Evolutionary conservation across 2,329 filamentous ascomycete species (phyloP).

Genomic region (Onygenales sp.): DNA sequence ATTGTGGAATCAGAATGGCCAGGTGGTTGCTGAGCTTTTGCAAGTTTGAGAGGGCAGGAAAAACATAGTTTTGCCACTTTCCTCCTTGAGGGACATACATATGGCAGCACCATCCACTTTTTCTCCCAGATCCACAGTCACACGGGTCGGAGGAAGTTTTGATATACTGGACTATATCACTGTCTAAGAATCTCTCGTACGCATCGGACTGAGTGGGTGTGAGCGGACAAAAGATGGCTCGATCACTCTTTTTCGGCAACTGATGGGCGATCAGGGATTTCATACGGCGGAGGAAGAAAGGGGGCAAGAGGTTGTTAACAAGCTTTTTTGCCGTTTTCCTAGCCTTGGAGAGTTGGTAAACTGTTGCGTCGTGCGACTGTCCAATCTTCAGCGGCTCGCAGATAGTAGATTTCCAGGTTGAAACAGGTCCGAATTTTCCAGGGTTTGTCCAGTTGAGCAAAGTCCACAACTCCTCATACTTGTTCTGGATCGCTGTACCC

Average conservation of each 20-base stretch:
- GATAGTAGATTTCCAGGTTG: constrained; percentile 71
- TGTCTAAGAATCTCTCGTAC: constrained; percentile 73
- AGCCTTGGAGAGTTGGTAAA: constrained; percentile 69
- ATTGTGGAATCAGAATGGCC: constrained; percentile 69
- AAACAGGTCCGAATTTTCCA: constrained; percentile 55
- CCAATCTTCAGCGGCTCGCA: constrained; percentile 72
- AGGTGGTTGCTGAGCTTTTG: constrained; percentile 90
- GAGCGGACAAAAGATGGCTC: constrained; percentile 88
- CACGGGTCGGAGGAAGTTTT: constrained; percentile 60
- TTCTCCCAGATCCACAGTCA: constrained; percentile 57
- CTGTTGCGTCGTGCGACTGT: constrained; percentile 84
- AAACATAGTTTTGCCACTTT: constrained; percentile 68
- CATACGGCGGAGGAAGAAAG: constrained; percentile 85
- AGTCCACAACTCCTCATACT: constrained; percentile 95
- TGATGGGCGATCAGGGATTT: constrained; percentile 88
- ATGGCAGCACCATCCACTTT: constrained; percentile 74
- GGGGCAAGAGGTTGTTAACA: constrained; percentile 75
- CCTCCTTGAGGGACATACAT: constrained; percentile 50
- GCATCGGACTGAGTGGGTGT: constrained; percentile 71
- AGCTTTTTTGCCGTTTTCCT: constrained; percentile 75
- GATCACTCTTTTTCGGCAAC: constrained; percentile 86
- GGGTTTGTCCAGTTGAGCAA: constrained; percentile 94
- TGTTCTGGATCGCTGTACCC: constrained; percentile 94
- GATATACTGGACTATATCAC: constrained; percentile 60
- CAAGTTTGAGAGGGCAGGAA: constrained; percentile 71